Conservation (phyloP, 2,329 filamentous ascomycete species). For the Colletotrichum cordylinicola region DNA sequence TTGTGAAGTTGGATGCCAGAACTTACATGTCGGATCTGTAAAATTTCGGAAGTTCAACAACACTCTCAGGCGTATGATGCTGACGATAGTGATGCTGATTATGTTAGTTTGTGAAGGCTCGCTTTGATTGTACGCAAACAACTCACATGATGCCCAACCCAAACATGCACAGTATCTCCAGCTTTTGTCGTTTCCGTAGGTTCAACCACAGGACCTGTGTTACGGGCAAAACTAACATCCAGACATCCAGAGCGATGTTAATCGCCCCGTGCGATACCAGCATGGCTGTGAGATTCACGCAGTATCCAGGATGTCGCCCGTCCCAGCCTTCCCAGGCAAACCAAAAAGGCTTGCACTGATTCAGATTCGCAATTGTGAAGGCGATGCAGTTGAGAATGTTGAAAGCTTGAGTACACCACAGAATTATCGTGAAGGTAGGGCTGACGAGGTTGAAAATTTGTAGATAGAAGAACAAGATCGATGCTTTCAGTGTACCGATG, state of each 20-base stretch:
- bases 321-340: constrained; percentile 49
- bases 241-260: constrained; percentile 50
- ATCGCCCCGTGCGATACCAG: constrained; percentile 45
- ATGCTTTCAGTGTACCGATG: constrained; percentile 44
- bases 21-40: constrained; percentile 38
- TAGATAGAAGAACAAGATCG: constrained; percentile 42
- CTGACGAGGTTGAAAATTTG: constrained; percentile 39
- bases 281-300: constrained; percentile 41
- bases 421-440: constrained; percentile 26
- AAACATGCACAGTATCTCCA: constrained; percentile 42
- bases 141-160: constrained; percentile 30
- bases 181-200: constrained; percentile 39
- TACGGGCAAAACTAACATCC: constrained; percentile 47
- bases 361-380: constrained; percentile 39
- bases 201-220: constrained; percentile 35
- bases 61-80: constrained; percentile 40
- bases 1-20: background rate
- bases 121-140: too few relatives aligned
- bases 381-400: constrained; percentile 22
- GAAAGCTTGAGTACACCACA: constrained; percentile 25
- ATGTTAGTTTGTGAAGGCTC: background rate
- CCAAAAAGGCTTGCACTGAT: constrained; percentile 46
- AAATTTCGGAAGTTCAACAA: constrained; percentile 48
- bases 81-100: constrained; percentile 39
- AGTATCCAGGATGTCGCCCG: constrained; percentile 29